Evolutionary conservation across 306 rosid genomes (phyloP), one percentile per base, ranked within the genome.

Genomic region (Cicer arietinum): DNA sequence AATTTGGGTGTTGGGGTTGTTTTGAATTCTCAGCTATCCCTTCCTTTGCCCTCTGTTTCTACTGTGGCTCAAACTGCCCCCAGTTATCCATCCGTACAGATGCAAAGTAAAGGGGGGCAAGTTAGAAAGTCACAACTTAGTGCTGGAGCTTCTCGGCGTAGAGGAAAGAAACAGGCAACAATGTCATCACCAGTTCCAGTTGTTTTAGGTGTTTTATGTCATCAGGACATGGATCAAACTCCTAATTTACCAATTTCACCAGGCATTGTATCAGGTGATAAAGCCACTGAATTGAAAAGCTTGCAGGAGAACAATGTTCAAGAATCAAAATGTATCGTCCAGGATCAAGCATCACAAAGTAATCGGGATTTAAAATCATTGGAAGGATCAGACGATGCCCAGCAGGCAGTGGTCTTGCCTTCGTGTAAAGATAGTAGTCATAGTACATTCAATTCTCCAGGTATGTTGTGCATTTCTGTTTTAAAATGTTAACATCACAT

Each of bases 111-210:
- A 80, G 95, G 83, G 69, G 95, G 83, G 67, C 86, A 78, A 80
- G 74, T 68, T 83, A 88, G 61, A 83, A 92, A 85, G 83, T 78
- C 83, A 10, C 97, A 89, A 53, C 77, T 45, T 84, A 91, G 87
- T 41, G 84, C 73, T 7, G 94, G 92, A 63, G 79, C 80, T 74
- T 74, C 93, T 7, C 89, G 94, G 43, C 97, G 97, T 42, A 85
- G 97, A 87, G 99, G 96, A 67, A 95, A 77, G 90, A 92, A 88
- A 78, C 92, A 83, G 72, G 84, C 85, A 16, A 66, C 79, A 51
- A 14, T 56, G 51, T 68, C 80, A 37, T 78, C 83, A 20, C 79
- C 83, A 30, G 81, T 65, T 78, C 82, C 87, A 56, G 85, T 84
- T 80, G 81, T 76, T 25, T 62, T 79, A 59, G 84, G 75, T 80